A percentile compares a stretch with the other conserved stretches of the same genome.
phyloP scores from a whole-genome alignment of 768 basidiomycete species.

The Tulasnella sp. region DNA sequence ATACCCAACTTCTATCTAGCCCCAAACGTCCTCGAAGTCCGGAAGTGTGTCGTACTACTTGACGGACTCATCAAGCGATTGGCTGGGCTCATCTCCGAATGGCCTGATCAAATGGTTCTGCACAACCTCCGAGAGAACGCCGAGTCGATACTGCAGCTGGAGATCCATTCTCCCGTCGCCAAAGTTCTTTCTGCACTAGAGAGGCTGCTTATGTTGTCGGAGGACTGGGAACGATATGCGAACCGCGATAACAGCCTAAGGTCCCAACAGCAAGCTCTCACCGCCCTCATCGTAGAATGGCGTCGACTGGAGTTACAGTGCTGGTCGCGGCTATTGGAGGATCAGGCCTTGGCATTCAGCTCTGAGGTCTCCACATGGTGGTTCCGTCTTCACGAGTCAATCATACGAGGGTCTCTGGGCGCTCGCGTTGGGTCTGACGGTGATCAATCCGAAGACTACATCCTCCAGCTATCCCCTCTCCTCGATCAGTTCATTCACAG shows the following conservation, averaged over 20 bases:
- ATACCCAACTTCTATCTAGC: conserved; percentile 69
- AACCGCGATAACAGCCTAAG: conserved; percentile 79
- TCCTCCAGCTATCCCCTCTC: conserved; percentile 59
- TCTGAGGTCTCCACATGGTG: conserved; percentile 52
- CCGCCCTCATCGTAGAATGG: conserved; percentile 75
- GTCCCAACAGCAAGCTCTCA: conserved; percentile 52
- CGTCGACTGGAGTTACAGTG: conserved; percentile 77
- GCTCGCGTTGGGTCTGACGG: conserved; percentile 29
- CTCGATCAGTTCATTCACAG: conserved; percentile 67
- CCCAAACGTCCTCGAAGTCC: conserved; percentile 59
- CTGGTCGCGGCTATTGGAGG: conserved; percentile 72
- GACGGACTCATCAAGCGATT: conserved; percentile 44
- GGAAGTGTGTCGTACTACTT: conserved; percentile 47
- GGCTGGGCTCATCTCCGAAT: conserved; percentile 51
- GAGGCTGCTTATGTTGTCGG: conserved; percentile 71
- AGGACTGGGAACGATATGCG: conserved; percentile 97
- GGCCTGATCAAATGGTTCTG: conserved; percentile 98
- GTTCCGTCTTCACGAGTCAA: conserved; percentile 79
- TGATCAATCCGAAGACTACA: conserved; percentile 38
- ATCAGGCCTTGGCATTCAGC: conserved; percentile 43
- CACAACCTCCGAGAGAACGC: conserved; percentile 70
- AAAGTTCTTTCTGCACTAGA: conserved; percentile 75
- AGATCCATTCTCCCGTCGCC: conserved; percentile 63
- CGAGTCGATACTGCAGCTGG: conserved; percentile 48
- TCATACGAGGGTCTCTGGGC: conserved; percentile 46